phyloP scores from a whole-genome alignment of 176 grass and related monocot species.

The Eleusine indica region DNA sequence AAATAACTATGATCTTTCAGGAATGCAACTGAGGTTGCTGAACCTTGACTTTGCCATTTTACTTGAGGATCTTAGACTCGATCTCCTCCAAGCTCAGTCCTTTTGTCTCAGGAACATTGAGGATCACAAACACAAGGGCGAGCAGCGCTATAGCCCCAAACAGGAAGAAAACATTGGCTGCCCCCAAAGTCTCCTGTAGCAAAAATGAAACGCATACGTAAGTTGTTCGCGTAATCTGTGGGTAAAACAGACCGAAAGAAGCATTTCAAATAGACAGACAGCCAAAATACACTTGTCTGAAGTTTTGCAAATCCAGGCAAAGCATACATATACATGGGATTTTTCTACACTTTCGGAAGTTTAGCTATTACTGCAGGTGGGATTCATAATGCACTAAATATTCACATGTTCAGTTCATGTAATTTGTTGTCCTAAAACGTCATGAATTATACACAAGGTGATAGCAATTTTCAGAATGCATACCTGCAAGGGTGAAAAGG shows the following conservation, averaged over 20 bases:
- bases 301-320: background rate
- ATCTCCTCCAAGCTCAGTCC: constrained; percentile 97
- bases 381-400: background rate
- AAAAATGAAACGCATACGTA: background rate
- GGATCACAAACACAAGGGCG: constrained; percentile 70
- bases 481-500: constrained; percentile 89
- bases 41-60: constrained; percentile 9
- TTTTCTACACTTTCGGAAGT: background rate
- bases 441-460: background rate
- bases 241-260: background rate
- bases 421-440: constrained; percentile 9
- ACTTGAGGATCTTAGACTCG: constrained; percentile 86
- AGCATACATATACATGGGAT: background rate
- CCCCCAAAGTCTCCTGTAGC: constrained; percentile 70
- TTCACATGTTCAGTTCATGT: background rate
- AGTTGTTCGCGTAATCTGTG: background rate
- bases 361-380: background rate
- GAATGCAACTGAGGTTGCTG: background rate
- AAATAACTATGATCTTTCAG: background rate
- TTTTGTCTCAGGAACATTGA: constrained; percentile 91
- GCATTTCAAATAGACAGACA: background rate
- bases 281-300: background rate
- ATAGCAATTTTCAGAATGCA: background rate
- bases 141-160: constrained; percentile 86
- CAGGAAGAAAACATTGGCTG: constrained; percentile 86